Base-by-base conservation (phyloP, 2,329 filamentous ascomycete genomes). In the Zasmidium cellare region DNA sequence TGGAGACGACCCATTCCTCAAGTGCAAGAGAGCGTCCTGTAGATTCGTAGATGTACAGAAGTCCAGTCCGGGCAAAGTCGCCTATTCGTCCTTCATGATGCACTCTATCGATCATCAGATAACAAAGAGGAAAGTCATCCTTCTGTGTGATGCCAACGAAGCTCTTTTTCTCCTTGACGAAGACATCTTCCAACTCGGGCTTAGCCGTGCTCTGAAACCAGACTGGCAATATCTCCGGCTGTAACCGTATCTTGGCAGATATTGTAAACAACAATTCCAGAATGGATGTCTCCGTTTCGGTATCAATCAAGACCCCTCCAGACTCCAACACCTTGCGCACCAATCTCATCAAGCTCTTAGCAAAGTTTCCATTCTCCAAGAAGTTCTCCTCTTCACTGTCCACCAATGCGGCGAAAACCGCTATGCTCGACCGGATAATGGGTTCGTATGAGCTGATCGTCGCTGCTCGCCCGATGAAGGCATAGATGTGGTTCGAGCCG, bases 381-480 rank as follows among this genome's bases (percentile, higher is more conserved):
- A 97, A 96, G 35, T 92, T 91, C 72, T 97, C 94, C 76, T 97
- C 92, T 74, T 97, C 94, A 73, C 92, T 94, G 76, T 99, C 94
- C 68, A 97, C 90, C 62, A 99, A 82, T 16, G 91, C 92, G 57
- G 91, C 91, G 75, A 97, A 97, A 71, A 97, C 87, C 44, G 88
- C 80, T 38, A 96, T 89, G 23, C 90, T 89, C 70, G 93, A 90
- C 64, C 88, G 87, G 66, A 97, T 88, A 69, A 97, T 88, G 70
- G 86, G 88, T 68, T 96, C 89, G 74, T 96, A 90, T 72, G 91
- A 88, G 28, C 90, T 92, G 0, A 88, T 88, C 2, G 90, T 86
- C 2, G 92, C 92, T 66, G 97, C 92, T 76, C 96, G 92, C 62
- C 90, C 90, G 63, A 97, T 87, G 12, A 90, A 89, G 3, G 91